Percentiles rank a stretch among this genome's conserved stretches.
Conservation (phyloP, 306 rosid genomes). For the Hippophae tibetana region DNA sequence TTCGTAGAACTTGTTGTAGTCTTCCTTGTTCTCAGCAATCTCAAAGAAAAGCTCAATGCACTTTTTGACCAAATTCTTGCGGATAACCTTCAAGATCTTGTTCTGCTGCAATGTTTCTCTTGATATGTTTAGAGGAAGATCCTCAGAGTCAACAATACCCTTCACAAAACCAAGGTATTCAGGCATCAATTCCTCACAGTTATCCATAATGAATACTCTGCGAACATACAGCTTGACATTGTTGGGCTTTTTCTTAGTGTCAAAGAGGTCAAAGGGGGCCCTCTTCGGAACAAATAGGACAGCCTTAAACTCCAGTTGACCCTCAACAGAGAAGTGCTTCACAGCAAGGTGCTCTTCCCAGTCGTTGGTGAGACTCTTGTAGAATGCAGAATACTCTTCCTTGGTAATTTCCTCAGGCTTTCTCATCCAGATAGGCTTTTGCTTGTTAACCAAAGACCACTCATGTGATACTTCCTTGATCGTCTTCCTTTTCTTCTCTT, state of each 20-base stretch:
- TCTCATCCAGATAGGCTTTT: constrained; percentile 97
- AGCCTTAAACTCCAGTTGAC: constrained; percentile 92
- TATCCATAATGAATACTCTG: constrained; percentile 94
- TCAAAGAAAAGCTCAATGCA: constrained; percentile 81
- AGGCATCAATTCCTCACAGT: constrained; percentile 91
- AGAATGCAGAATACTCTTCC: constrained; percentile 88
- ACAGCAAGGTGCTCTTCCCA: constrained; percentile 94
- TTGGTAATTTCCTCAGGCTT: constrained; percentile 83
- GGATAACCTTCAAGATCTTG: constrained; percentile 81
- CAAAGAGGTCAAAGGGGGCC: constrained; percentile 90
- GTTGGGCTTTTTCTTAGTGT: constrained; percentile 90
- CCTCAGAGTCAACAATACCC: constrained; percentile 97
- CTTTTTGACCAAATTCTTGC: constrained; percentile 86
- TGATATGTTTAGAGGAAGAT: constrained; percentile 84
- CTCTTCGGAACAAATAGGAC: constrained; percentile 85
- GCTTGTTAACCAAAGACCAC: constrained; percentile 92
- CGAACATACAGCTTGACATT: constrained; percentile 84
- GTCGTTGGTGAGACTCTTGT: constrained; percentile 85
- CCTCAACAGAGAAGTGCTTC: constrained; percentile 94
- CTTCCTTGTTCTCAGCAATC: constrained; percentile 95
- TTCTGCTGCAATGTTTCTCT: constrained; percentile 88
- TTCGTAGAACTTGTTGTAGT: constrained; percentile 83
- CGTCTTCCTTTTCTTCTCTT: constrained; percentile 78
- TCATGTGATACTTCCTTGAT: constrained; percentile 85
- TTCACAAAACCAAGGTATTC: constrained; percentile 76